Base-by-base conservation (phyloP, 495 filamentous ascomycete species). In the Penicillium fimorum region DNA sequence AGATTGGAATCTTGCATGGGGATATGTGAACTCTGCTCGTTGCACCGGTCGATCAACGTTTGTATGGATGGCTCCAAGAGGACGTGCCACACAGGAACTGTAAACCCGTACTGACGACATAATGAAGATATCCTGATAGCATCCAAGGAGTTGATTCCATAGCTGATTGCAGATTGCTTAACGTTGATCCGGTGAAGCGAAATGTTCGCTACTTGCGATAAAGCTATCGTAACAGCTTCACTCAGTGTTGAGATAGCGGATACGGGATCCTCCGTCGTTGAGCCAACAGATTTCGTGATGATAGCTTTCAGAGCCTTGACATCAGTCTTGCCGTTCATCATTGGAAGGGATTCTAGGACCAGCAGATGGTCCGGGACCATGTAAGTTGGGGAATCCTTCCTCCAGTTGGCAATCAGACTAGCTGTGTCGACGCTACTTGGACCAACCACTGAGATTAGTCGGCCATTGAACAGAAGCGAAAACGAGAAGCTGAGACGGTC, bases 121-220 rank as follows among this genome's bases (percentile, higher is more conserved):
- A 51, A 41, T 2, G 49, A 40, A 17, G 49, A 51, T 24, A 51
- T 8, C 33, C 29, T 51, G 12, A 29, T 41, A n/a, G 49, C 49
- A 25, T 35, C 49, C 33, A 51, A 30, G 13, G 49, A 51, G 38
- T 51, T 22, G 13, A 51, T 41, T 37, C 49, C 49, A n/a, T 50
- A 37, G 47, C 30, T 35, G 4, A 50, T 37, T 18, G 47, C 47
- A 35, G 47, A 50, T 37, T 51, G 30, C 4, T 40, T 25, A 11
- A 51, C 38, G 20, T 41, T 11, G 10, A 41, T 20, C 17, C n/a
- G 18, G 12, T 13, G 1, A 17, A n/a, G 12, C 3, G 29, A 24
- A 27, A 51, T 24, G 3, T 32, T 18, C 17, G 38, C 12, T 22
- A 37, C 18, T 18, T 38, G 35, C 22, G 30, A 37, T 22, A 50